Base-by-base conservation (phyloP, 805 yeast genomes). In the Candida patagonica region DNA sequence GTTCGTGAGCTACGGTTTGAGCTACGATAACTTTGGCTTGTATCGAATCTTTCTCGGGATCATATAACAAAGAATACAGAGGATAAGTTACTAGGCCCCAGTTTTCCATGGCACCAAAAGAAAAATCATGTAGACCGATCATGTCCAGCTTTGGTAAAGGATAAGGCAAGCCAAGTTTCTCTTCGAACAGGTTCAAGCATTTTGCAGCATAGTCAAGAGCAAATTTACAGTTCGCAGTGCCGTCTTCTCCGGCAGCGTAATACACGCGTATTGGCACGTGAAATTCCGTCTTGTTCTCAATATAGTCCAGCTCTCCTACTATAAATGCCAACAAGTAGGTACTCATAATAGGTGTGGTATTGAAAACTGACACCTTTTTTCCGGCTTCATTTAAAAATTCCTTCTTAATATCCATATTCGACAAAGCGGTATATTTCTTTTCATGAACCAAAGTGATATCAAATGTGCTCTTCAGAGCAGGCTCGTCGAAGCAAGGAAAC, bases 81-180 rank as follows among this genome's bases (percentile, higher is more conserved):
- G 92, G 73, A 63, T 79, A 83, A 17, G 92, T 83, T 52, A 83
- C 73, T 53, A 81, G 68, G 30, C 54, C 57, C 71, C 81, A 81
- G 61, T 83, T 83, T 64, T 83, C 94, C 94, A 83, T 83, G 35
- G 94, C 94, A 52, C 92, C 92, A 16, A 87, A 86, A 26, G 83
- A 68, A 60, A 82, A 83, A 61, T 81, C 92, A 53, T 80, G 89
- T 46, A 80, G 80, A 19, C 88, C 89, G 41, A 82, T 82, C 66
- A 80, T 73, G 57, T 83, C 92, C 66, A 79, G 71, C 62, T 83
- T 83, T 38, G 92, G 92, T 53, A 83, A 67, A 24, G 83, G 84
- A 58, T 82, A 83, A 43, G 79, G 73, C 48, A 83, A 80, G 42
- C 76, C 86, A 57, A 83, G 83, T 35, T 78, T 70, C 48, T 74